phyloP scores from a whole-genome alignment of 75 land plant species.

The Cupressus sempervirens region DNA sequence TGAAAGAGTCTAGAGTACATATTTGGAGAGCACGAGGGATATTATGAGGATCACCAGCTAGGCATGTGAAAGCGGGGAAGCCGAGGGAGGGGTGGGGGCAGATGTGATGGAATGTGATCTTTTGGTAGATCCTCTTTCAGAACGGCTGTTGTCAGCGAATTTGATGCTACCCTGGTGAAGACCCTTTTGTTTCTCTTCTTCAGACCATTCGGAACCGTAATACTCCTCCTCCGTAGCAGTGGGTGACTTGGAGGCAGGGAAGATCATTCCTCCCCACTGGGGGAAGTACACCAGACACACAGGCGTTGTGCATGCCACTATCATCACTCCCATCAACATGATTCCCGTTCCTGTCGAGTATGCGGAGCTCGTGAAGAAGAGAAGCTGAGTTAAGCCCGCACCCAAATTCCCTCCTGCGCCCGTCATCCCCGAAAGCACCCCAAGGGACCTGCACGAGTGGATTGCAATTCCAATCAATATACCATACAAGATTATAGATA shows the following conservation, averaged over 20 bases:
- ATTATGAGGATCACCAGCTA: neutral
- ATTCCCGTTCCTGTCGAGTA: conserved; percentile 61
- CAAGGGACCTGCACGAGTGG: conserved; percentile 2
- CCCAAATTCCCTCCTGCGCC: conserved; percentile 83
- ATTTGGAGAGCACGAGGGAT: neutral
- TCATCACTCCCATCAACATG: conserved; percentile 71
- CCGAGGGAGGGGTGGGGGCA: neutral
- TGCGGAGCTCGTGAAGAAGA: conserved; percentile 55
- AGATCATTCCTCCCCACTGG: conserved; percentile 82
- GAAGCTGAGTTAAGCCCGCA: conserved; percentile 55
- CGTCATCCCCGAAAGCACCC: conserved; percentile 70
- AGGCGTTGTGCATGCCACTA: conserved; percentile 55
- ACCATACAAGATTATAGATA: too few relatives aligned
- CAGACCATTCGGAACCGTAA: conserved; percentile 57
- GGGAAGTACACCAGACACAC: conserved; percentile 60
- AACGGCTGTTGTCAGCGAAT: conserved; percentile 62
- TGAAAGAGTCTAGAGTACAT: too few relatives aligned
- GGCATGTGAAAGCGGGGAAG: neutral
- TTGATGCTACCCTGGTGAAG: conserved; percentile 53
- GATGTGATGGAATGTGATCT: conserved; percentile 5
- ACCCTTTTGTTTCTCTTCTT: conserved; percentile 50
- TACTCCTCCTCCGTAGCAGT: conserved; percentile 57
- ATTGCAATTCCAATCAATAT: too few relatives aligned
- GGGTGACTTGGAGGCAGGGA: conserved; percentile 25
- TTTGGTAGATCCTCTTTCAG: conserved; percentile 43